phyloP scores from a whole-genome alignment of 805 yeast genomes.

The Lipomyces chichibuensis region DNA sequence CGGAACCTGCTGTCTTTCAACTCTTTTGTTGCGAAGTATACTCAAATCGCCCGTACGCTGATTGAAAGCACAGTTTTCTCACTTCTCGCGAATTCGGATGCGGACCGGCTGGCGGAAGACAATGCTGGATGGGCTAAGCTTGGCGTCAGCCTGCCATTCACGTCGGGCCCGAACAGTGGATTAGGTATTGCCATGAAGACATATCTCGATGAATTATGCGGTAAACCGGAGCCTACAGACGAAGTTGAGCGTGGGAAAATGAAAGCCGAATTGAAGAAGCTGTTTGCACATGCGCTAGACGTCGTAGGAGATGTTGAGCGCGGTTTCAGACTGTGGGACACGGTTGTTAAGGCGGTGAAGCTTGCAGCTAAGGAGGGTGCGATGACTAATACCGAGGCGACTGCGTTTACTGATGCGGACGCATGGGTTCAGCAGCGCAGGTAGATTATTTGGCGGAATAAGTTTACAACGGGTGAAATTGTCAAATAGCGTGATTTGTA shows the following conservation, averaged over 20 bases:
- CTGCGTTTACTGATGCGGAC: slow-evolving; percentile 28
- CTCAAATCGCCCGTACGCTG: slow-evolving; percentile 56
- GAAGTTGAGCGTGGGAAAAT: slow-evolving; percentile 17
- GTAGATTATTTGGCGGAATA: background rate
- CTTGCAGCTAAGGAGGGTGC: slow-evolving; percentile 29
- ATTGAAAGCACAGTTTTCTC: slow-evolving; percentile 57
- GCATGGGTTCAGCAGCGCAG: slow-evolving; percentile 63
- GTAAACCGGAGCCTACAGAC: slow-evolving; percentile 29
- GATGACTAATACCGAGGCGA: slow-evolving; percentile 19
- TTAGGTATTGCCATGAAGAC: slow-evolving; percentile 63
- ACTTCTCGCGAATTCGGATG: slow-evolving; percentile 59
- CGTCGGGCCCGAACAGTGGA: slow-evolving; percentile 61
- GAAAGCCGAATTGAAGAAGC: slow-evolving; percentile 30
- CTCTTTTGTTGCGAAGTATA: slow-evolving; percentile 61
- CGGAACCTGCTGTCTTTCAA: slow-evolving; percentile 67
- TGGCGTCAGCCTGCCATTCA: slow-evolving; percentile 61
- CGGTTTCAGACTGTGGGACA: slow-evolving; percentile 42
- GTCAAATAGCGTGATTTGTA: background rate
- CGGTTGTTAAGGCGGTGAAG: slow-evolving; percentile 35
- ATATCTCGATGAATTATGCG: slow-evolving; percentile 50
- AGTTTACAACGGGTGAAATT: background rate
- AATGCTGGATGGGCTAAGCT: slow-evolving; percentile 59
- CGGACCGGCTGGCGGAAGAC: slow-evolving; percentile 53
- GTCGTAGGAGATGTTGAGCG: slow-evolving; percentile 36
- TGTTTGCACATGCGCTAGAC: slow-evolving; percentile 40